Evolutionary conservation across 768 basidiomycete species (phyloP).

Genomic region (Rossbeevera mucosa): DNA sequence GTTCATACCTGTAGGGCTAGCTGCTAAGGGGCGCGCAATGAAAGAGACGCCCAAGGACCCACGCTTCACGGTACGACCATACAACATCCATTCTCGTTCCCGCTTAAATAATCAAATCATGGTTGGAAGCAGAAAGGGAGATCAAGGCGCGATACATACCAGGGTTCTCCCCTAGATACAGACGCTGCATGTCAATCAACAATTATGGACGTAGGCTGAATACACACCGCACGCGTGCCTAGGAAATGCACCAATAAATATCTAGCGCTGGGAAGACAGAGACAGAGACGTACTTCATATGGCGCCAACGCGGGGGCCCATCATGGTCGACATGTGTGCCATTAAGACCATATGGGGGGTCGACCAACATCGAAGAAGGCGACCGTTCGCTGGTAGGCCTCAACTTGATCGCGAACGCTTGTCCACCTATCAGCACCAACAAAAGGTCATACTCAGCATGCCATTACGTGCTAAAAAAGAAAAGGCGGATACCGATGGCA

Average conservation of each 20-base stretch:
- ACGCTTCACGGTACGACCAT: constrained; percentile 66
- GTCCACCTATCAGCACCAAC: constrained; percentile 48
- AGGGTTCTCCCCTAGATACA: constrained; percentile 52
- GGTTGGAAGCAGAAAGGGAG: neutral
- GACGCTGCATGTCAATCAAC: neutral
- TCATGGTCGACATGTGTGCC: constrained; percentile 30
- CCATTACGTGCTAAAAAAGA: neutral
- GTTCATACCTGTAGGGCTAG: constrained; percentile 42
- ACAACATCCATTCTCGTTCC: constrained; percentile 57
- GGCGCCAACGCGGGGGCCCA: constrained; percentile 53
- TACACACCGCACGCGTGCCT: constrained; percentile 59
- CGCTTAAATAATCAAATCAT: constrained; percentile 30
- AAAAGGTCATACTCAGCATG: neutral
- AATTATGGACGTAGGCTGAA: constrained; percentile 13
- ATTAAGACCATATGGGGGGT: constrained; percentile 61
- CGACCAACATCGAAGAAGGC: constrained; percentile 62
- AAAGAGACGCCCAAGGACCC: neutral
- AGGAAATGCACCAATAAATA: constrained; percentile 7
- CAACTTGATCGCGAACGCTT: constrained; percentile 74
- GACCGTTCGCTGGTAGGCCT: constrained; percentile 68
- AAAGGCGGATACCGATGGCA: constrained; percentile 47
- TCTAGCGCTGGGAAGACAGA: neutral
- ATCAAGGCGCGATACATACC: constrained; percentile 17
- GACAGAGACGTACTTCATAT: constrained; percentile 58
- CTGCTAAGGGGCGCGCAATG: neutral